Percentiles rank a stretch among this genome's conserved stretches.
Evolutionary conservation across 1,284 basidiomycete genomes (phyloP).

Genomic region (Sanghuangporus baumii): DNA sequence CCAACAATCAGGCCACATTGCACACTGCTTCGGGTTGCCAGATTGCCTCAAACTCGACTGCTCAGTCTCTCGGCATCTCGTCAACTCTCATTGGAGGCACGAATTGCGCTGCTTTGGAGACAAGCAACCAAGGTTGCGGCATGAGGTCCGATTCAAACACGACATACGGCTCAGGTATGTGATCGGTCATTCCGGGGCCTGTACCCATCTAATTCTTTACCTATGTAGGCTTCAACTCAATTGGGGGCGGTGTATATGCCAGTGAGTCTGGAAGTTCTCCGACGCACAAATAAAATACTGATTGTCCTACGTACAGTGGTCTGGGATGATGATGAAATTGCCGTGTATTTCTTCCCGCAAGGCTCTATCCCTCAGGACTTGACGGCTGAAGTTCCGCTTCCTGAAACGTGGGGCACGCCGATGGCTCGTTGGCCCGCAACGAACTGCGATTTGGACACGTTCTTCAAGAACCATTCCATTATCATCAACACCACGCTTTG

Average conservation of each 20-base stretch:
- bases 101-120: constrained; percentile 62
- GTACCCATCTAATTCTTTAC: constrained; percentile 21
- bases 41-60: constrained; percentile 43
- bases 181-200: constrained; percentile 49
- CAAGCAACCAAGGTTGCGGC: constrained; percentile 69
- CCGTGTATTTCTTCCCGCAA: constrained; percentile 78
- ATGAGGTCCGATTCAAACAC: constrained; percentile 37
- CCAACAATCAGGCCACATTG: constrained; percentile 74
- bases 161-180: constrained; percentile 14
- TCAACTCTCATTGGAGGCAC: constrained; percentile 62
- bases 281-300: neutral
- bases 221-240: constrained; percentile 48
- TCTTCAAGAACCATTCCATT: constrained; percentile 68
- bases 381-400: constrained; percentile 56
- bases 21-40: constrained; percentile 73
- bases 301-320: constrained; percentile 40
- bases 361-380: constrained; percentile 72
- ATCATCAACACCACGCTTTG: constrained; percentile 84
- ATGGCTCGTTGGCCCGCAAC: constrained; percentile 69
- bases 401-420: constrained; percentile 69
- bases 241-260: constrained; percentile 77
- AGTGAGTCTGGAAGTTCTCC: constrained; percentile 41
- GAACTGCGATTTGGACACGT: constrained; percentile 66
- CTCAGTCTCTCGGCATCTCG: constrained; percentile 44
- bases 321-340: constrained; percentile 70